Base-by-base conservation (phyloP, 73 alveolate species). In the Paramecium caudatum region DNA sequence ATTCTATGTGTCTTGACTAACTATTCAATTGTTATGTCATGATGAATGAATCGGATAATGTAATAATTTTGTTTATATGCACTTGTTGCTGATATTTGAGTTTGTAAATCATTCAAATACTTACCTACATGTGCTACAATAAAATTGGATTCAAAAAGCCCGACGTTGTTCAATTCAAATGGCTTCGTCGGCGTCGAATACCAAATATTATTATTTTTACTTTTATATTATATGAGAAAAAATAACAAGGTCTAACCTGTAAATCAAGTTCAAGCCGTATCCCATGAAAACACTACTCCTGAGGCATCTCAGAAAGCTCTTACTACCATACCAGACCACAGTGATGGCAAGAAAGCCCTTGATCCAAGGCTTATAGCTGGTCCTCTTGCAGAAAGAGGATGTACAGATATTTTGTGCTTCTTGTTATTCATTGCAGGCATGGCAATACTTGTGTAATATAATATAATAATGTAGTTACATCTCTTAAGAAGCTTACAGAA, bases 401-500 rank as follows among this genome's bases (percentile, higher is more conserved):
- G 98, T 86, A 95, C 99, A 13, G 99, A 97, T 91, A 74, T 94
- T 32, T 45, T 97, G 36, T 97, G 98, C 94, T 97, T 97, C 82
- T 92, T 96, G 45, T 84, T 97, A 61, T 97, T 96, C 65, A 34
- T 96, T 16, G 91, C 92, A 55, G 95, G 95, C 16, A 47, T 94
- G 6, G 93, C 92, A 27, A 98, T 95, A 1, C 55, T 70, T 4
- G 41, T 61, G 50, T 86, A 86, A 63, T 34, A 16, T 36, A 4
- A 19, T 74, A 45, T 3, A 34, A 21, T 0, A 74, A 41, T 1
- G 3, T 23, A 74, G 88, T 16, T 74, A 13, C 46, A 74, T 86
- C 90, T 86, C 84, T 3, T 33, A 46, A 6, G 36, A 41, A 15
- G 93, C 85, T 61, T 78, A 62, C 65, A 39, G 78, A 1, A 63